Evolutionary conservation across 495 filamentous ascomycete species (phyloP), one percentile per base, ranked within the genome.

Genomic region (Sordaria brevicollis): DNA sequence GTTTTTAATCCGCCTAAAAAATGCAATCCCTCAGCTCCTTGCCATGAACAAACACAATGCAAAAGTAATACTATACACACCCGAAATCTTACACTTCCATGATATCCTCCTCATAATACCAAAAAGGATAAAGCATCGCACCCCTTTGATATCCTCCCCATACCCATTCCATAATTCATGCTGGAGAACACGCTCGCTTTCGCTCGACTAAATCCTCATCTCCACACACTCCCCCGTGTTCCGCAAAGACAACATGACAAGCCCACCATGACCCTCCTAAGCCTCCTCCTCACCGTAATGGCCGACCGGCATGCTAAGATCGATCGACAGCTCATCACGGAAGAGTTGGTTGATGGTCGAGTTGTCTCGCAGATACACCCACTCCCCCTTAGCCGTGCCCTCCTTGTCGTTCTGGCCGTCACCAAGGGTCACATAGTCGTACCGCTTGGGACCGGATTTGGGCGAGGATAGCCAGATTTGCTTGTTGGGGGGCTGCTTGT

Each of bases 381-480:
- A 99, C 41, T 91, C 84, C 37, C 89, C 88, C 2, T 70, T 71
- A 7, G 89, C 88, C 1, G 85, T 89, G 35, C 89, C 90, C 77
- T 92, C 88, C 81, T 93, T 93, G 73, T 92, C 84, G 66, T 90
- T 83, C 81, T 91, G 89, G 62, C 85, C 83, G 70, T 93, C 92
- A 36, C 87, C 87, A 38, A 83, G 71, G 31, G 92, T 74, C 31
- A 96, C 90, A 85, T 91, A 98, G 75, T 97, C 92, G 80, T 89
- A 98, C 65, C 93, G 87, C 80, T 97, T 97, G 2, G 96, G 96
- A 0, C 95, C 95, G n/a, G 91, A 91, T 62, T 91, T 84, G 5
- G 95, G 95, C 21, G 93, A 97, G 37, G 91, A 93, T 33, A 99
- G 88, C 95, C 96, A 99, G 75, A 99, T 94, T 79, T 99, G 95